Evolutionary conservation across 495 filamentous ascomycete genomes (phyloP), one percentile per base, ranked within the genome.

Genomic region (Penicillium bovifimosum): DNA sequence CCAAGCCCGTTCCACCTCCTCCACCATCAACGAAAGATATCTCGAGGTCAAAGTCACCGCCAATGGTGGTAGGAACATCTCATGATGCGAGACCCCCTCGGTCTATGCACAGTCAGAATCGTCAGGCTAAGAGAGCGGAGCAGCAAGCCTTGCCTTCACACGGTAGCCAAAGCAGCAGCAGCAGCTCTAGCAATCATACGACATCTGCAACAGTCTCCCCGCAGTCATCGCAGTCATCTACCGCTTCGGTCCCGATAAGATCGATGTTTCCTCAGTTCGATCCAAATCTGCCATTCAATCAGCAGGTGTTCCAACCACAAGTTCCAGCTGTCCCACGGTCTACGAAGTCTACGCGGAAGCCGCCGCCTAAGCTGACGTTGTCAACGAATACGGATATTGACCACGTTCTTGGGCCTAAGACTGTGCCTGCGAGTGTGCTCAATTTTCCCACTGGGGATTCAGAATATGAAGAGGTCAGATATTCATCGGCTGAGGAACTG

Each of bases 211-310:
- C 72, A 51, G 72, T 55, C 54, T 81, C 76, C 54, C 56, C 67
- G 50, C 42, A 62, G 64, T 48, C 70, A 47, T 60, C 65, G 6
- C 49, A 62, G 45, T 41, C 61, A 38, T 54, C 64, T 32, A 48
- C 64, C 56, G 62, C 74, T 35, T 63, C 76, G 0, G 63, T 67
- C 44, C 62, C 74, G 60, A 86, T 86, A 70, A 75, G 71, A 52
- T 86, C 84, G 11, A 93, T 93, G 53, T 93, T 95, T 63, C 90
- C 90, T 11, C 80, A 75, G n/a, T 91, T 90, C 61, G 82, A 95
- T 64, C 82, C 83, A 9, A 78, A 79, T n/a, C 42, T 86, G 8
- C 79, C 86, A 8, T 75, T 89, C 20, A 76, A 78, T 51, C 80
- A 82, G 48, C 88, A 93, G 62, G 71, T 76, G 34, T 90, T 90